Evolutionary conservation across 2,329 filamentous ascomycete species (phyloP).

Genomic region (Phyllosticta paracitricarpa): DNA sequence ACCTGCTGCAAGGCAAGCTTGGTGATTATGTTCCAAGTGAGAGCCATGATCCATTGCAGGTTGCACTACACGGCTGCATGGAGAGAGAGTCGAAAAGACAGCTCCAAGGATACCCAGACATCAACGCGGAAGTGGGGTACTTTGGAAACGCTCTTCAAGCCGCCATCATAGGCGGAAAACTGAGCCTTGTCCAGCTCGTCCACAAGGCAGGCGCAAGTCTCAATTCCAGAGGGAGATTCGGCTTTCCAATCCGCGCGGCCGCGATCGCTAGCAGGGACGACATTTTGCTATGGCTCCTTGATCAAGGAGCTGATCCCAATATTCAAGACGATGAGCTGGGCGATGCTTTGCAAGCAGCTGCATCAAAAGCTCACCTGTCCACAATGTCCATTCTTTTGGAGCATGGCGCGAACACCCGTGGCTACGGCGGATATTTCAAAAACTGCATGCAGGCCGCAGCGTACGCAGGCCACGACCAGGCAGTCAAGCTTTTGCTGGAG

Average conservation of each 20-base stretch:
- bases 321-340: background rate
- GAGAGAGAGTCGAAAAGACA: background rate
- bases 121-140: background rate
- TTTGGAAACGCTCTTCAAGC: slow-evolving; percentile 7
- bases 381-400: background rate
- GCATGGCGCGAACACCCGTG: background rate
- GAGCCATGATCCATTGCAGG: background rate
- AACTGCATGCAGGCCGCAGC: background rate
- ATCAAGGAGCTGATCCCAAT: background rate
- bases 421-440: background rate
- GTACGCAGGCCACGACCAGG: background rate
- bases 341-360: background rate
- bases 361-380: background rate
- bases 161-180: slow-evolving; percentile 6
- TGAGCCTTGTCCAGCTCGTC: background rate
- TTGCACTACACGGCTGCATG: background rate
- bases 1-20: background rate
- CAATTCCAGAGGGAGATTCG: background rate
- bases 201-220: background rate
- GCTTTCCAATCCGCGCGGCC: background rate
- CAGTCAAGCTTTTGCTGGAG: background rate
- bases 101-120: background rate
- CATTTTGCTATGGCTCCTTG: background rate
- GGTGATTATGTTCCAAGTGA: background rate
- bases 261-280: background rate